Conservation (phyloP, 1,284 basidiomycete species). For the Pascua sp. region DNA sequence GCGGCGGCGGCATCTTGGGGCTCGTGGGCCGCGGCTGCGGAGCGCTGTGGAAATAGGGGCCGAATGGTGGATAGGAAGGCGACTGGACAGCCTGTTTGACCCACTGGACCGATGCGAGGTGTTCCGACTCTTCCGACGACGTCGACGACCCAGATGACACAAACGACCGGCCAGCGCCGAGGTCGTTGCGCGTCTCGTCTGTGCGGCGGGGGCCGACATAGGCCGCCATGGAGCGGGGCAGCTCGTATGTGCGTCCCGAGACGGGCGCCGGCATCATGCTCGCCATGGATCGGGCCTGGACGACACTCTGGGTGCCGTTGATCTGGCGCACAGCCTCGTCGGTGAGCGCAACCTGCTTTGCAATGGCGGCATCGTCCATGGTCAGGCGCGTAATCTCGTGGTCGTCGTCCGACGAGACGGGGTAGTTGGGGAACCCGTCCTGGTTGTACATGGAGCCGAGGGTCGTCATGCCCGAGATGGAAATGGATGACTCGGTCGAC, state of each 20-base stretch:
- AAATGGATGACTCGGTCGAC: slow-evolving; percentile 35
- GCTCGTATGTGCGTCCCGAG: slow-evolving; percentile 18
- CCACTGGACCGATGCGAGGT: slow-evolving; percentile 44
- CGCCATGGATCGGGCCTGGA: slow-evolving; percentile 25
- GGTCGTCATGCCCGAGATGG: slow-evolving; percentile 21
- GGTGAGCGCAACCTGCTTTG: slow-evolving; percentile 33
- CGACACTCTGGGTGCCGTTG: slow-evolving; percentile 40
- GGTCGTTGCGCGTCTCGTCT: slow-evolving; percentile 4
- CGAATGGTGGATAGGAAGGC: slow-evolving; percentile 3
- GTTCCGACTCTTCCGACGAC: slow-evolving; percentile 43
- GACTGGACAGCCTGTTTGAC: slow-evolving; percentile 24
- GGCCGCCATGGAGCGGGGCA: slow-evolving; percentile 17
- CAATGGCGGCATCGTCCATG: slow-evolving; percentile 18
- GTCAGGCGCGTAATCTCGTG: slow-evolving; percentile 13
- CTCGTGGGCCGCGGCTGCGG: slow-evolving; percentile 5
- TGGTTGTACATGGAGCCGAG: slow-evolving; percentile 44
- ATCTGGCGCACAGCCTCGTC: slow-evolving; percentile 43
- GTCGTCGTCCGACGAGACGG: slow-evolving; percentile 15
- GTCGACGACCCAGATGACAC: slow-evolving; percentile 28
- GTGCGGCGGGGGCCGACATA: slow-evolving; percentile 14
- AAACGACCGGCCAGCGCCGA: slow-evolving; percentile 16
- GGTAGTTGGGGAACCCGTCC: slow-evolving; percentile 38
- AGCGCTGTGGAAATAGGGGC: slow-evolving; percentile 3
- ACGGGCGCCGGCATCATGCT: slow-evolving; percentile 14
- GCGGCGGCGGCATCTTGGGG: slow-evolving; percentile 35